Evolutionary conservation across 108 stramenopile genomes (phyloP).

Genomic region (Cyclotella choctawhatcheeana): DNA sequence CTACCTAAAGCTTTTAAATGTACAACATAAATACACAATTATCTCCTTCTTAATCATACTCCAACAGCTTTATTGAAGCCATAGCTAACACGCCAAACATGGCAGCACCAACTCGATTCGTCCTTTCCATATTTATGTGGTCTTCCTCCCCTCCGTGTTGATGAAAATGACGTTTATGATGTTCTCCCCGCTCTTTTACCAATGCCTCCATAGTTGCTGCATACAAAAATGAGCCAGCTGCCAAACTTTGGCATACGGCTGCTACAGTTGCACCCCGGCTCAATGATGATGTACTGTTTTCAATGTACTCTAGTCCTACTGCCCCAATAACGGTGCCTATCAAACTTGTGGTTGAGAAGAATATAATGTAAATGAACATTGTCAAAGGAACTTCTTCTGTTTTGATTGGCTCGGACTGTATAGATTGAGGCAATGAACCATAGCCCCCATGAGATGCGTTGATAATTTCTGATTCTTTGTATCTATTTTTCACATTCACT

Average conservation of each 20-base stretch:
- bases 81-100: constrained; percentile 2
- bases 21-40: not conserved
- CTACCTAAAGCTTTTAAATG: not conserved
- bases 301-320: not conserved
- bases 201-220: constrained; percentile 15
- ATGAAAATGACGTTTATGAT: constrained; percentile 13
- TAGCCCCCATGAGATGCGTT: not conserved
- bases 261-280: not conserved
- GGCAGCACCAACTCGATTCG: constrained; percentile 7
- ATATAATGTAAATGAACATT: not conserved
- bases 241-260: constrained; percentile 5
- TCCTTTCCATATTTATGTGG: constrained; percentile 1
- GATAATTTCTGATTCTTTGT: not conserved
- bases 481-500: not conserved
- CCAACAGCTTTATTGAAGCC: constrained; percentile 3
- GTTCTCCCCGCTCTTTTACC: constrained; percentile 10
- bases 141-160: not conserved
- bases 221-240: constrained; percentile 6
- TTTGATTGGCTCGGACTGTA: not conserved
- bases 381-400: not conserved
- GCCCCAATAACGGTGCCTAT: constrained; percentile 12
- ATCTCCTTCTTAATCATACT: not conserved
- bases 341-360: constrained; percentile 11
- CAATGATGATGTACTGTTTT: not conserved
- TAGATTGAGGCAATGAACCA: not conserved